A percentile compares a stretch with the other conserved stretches of the same genome.
Conservation (phyloP, 306 rosid genomes). For the Coriaria nepalensis region DNA sequence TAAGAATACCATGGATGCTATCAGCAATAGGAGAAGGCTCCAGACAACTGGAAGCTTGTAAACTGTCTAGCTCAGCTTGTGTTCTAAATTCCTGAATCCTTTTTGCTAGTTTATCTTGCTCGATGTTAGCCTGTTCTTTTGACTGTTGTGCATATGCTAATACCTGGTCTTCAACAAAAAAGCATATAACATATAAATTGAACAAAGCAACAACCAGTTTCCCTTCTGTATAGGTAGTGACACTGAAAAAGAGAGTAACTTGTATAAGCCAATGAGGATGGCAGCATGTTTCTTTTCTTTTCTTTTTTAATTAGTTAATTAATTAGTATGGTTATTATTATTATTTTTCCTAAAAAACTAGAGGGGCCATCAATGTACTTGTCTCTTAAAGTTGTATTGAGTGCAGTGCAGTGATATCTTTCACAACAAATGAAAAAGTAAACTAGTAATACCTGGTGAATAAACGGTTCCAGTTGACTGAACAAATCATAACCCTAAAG, state of each 20-base stretch:
- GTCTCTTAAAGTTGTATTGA: too few species aligned
- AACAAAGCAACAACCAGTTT: not conserved
- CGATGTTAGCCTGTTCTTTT: constrained; percentile 78
- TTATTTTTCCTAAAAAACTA: too few species aligned
- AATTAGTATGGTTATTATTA: too few species aligned
- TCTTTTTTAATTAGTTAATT: too few species aligned
- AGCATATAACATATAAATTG: constrained; percentile 12
- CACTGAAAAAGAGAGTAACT: too few species aligned
- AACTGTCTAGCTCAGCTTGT: constrained; percentile 66
- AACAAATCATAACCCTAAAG: constrained; percentile 75
- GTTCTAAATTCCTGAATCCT: constrained; percentile 93
- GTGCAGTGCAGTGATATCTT: too few species aligned
- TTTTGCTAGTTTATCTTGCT: constrained; percentile 95
- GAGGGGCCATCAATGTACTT: too few species aligned
- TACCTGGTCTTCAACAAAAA: constrained; percentile 38
- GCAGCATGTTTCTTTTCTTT: too few species aligned
- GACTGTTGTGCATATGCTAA: constrained; percentile 89
- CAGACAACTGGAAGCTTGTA: constrained; percentile 41
- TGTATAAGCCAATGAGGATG: too few species aligned
- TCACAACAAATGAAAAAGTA: constrained; percentile 5
- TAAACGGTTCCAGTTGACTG: constrained; percentile 90
- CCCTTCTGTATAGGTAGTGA: not conserved
- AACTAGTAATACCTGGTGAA: constrained; percentile 69
- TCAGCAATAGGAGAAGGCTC: constrained; percentile 37
- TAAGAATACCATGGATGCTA: constrained; percentile 39